Evolutionary conservation across 2,329 filamentous ascomycete genomes (phyloP).

Genomic region (Diplodia intermedia): DNA sequence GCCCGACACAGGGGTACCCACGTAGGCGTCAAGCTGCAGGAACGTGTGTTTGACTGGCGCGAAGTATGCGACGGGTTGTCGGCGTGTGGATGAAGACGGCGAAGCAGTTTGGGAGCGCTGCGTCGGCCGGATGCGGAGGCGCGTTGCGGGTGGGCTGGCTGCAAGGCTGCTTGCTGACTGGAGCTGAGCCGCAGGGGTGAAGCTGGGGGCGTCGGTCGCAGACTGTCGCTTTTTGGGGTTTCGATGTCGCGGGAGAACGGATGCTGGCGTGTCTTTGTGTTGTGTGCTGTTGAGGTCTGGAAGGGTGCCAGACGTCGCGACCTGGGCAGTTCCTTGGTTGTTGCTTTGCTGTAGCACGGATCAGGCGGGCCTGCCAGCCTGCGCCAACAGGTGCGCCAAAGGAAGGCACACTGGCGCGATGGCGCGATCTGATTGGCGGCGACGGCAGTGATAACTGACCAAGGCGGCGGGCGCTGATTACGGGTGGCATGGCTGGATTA

Average conservation of each 20-base stretch:
- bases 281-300: slow-evolving; percentile 13
- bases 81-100: slow-evolving; percentile 27
- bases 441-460: slow-evolving; percentile 21
- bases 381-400: slow-evolving; percentile 18
- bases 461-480: slow-evolving; percentile 25
- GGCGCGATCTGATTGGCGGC: slow-evolving; percentile 24
- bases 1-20: slow-evolving; percentile 19
- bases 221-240: slow-evolving; percentile 16
- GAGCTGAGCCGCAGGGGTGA: slow-evolving; percentile 14
- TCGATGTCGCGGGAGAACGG: slow-evolving; percentile 10
- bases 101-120: slow-evolving; percentile 19
- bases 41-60: neutral
- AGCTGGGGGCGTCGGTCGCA: slow-evolving; percentile 29
- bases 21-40: slow-evolving; percentile 15
- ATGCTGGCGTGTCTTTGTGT: slow-evolving; percentile 1
- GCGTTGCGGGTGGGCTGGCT: slow-evolving; percentile 23
- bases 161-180: slow-evolving; percentile 25
- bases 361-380: slow-evolving; percentile 28
- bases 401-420: slow-evolving; percentile 20
- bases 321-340: slow-evolving; percentile 26
- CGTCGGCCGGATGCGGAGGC: slow-evolving; percentile 32
- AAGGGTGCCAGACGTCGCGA: slow-evolving; percentile 12
- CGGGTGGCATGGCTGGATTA: slow-evolving; percentile 20
- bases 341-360: slow-evolving; percentile 29
- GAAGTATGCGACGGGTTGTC: slow-evolving; percentile 11